A percentile compares a stretch with the other conserved stretches of the same genome.
Evolutionary conservation across 805 yeast species (phyloP).

Genomic region (Candida multigemmis): DNA sequence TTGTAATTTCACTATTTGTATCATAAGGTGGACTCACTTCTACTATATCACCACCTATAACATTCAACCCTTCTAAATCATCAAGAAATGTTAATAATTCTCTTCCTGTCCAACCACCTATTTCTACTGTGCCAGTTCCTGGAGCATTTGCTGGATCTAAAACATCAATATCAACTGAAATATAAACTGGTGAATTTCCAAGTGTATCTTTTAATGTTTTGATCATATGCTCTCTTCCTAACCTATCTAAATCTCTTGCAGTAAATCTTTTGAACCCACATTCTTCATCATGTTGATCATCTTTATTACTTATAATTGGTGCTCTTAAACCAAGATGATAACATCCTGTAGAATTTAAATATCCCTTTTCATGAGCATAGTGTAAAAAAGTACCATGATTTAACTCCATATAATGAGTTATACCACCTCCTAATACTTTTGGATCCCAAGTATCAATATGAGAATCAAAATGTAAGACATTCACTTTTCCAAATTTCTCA

Average conservation of each 20-base stretch:
- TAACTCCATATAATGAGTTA: constrained; percentile 46
- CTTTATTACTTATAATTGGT: constrained; percentile 39
- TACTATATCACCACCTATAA: constrained; percentile 19
- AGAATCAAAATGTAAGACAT: constrained; percentile 57
- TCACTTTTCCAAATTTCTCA: constrained; percentile 37
- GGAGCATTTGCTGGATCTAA: constrained; percentile 19
- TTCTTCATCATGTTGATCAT: constrained; percentile 34
- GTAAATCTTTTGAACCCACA: constrained; percentile 41
- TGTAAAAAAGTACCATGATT: constrained; percentile 68
- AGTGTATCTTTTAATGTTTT: constrained; percentile 26
- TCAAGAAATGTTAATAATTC: constrained; percentile 15
- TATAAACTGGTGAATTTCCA: constrained; percentile 18
- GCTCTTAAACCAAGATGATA: constrained; percentile 62
- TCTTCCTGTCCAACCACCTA: constrained; percentile 17
- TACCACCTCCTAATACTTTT: constrained; percentile 50
- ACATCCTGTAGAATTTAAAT: constrained; percentile 36
- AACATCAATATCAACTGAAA: constrained; percentile 17
- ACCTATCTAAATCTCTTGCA: constrained; percentile 37
- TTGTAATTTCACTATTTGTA: constrained; percentile 15
- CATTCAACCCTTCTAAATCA: constrained; percentile 17
- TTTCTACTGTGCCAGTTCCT: constrained; percentile 19
- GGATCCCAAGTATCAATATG: constrained; percentile 72
- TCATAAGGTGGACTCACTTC: constrained; percentile 22
- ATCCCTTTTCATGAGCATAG: constrained; percentile 62
- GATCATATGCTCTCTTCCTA: constrained; percentile 30